phyloP scores from a whole-genome alignment of 176 grass and related monocot genomes.

The Dactylis glomerata region DNA sequence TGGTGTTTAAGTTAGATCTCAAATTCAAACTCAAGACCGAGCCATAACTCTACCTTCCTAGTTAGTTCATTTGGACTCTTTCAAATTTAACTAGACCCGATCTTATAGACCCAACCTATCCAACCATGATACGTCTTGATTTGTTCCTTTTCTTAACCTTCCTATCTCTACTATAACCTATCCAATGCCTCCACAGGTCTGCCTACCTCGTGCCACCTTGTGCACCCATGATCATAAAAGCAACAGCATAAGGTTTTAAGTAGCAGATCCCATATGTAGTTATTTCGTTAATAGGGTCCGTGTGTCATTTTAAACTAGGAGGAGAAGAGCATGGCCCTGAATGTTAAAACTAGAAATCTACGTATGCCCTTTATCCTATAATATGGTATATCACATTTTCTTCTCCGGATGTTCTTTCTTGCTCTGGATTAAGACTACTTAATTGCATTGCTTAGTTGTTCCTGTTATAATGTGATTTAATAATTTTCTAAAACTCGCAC shows the following conservation, averaged over 20 bases:
- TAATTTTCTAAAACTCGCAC: not conserved
- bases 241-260: not conserved
- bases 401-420: not conserved
- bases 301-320: not conserved
- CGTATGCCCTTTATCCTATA: not conserved
- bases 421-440: constrained; percentile 5
- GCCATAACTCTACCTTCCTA: not conserved
- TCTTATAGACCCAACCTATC: not conserved
- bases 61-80: not conserved
- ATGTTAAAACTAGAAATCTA: not conserved
- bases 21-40: not conserved
- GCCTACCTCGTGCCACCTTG: not conserved
- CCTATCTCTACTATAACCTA: not conserved
- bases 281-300: not conserved
- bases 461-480: not conserved
- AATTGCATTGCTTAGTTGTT: not conserved
- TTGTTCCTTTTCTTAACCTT: not conserved
- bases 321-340: not conserved
- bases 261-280: not conserved
- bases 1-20: not conserved
- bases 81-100: not conserved
- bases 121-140: not conserved
- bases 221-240: not conserved
- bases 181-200: not conserved
- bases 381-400: not conserved